Evolutionary conservation across 768 basidiomycete genomes (phyloP), one percentile per base, ranked within the genome.

Genomic region (Panaeolus papilionaceus): DNA sequence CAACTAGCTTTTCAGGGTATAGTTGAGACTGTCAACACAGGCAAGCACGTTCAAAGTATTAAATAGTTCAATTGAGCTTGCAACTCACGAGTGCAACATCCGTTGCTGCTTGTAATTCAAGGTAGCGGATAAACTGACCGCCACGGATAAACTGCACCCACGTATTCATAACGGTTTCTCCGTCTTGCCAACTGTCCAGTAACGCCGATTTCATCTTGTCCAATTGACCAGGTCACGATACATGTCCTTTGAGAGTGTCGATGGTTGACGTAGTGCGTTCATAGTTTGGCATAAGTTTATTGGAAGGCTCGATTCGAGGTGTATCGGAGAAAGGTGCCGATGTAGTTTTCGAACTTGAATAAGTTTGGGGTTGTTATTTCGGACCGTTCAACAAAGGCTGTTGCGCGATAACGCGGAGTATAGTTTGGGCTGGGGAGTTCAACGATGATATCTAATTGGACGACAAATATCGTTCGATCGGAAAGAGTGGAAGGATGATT

Each of bases 111-210:
- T 68, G 63, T 47, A 89, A 68, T 3, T 79, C 79, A 12, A 88
- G 71, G 37, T 78, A 72, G 1, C 77, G 73, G 23, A 92, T 75
- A 73, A 93, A 91, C 39, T 88, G 85, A 3, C 87, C 91, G 10
- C 80, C 84, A n/a, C 87, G 86, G 64, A 93, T 81, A 77, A 82
- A 88, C 74, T 92, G 91, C 44, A 91, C 80, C 90, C 89, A 91
- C 33, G 77, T 78, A 70, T 88, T 92, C 4, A 93, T 78, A 9
- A 90, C 79, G 37, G 83, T 83, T 44, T 89, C 83, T 38, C 87
- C 88, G 12, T 80, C 74, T 45, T 82, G 79, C 89, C 90, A 93
- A 82, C 84, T 85, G 1, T 79, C 78, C n/a, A 73, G 67, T 62
- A 93, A 76, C 16, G 74, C 72, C 16, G 76, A 69, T 38, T 79